phyloP scores from a whole-genome alignment of 352 stramenopile genomes.

The Pythium aquatile region DNA sequence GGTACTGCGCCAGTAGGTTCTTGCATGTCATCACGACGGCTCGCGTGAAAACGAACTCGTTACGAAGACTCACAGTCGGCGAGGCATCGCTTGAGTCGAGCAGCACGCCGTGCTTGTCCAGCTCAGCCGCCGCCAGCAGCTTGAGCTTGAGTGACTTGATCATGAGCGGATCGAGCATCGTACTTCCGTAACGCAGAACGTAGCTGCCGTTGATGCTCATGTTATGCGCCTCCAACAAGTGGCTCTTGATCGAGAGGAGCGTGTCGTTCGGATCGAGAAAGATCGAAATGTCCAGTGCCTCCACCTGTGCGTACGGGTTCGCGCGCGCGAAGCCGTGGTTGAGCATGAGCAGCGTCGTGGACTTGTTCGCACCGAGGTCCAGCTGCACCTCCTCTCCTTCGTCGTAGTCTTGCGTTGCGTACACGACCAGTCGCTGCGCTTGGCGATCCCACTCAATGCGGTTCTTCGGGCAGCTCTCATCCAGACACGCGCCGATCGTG shows the following conservation, averaged over 20 bases:
- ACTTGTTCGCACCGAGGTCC: slow-evolving; percentile 11
- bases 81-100: slow-evolving; percentile 8
- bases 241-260: slow-evolving; percentile 27
- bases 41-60: slow-evolving; percentile 32
- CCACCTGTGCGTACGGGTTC: slow-evolving; percentile 12
- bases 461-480: slow-evolving; percentile 15
- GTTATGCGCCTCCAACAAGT: slow-evolving; percentile 24
- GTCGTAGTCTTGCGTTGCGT: slow-evolving; percentile 25
- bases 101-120: slow-evolving; percentile 23
- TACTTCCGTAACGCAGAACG: slow-evolving; percentile 24
- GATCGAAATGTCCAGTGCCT: slow-evolving; percentile 31
- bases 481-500: slow-evolving; percentile 28
- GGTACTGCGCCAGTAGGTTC: slow-evolving; percentile 32
- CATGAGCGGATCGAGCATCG: slow-evolving; percentile 15
- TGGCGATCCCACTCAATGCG: slow-evolving; percentile 19
- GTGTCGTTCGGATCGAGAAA: slow-evolving; percentile 31
- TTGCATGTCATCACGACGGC: slow-evolving; percentile 24
- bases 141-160: slow-evolving; percentile 33
- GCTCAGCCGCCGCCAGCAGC: slow-evolving; percentile 19
- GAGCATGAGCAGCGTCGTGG: slow-evolving; percentile 30
- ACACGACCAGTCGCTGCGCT: slow-evolving; percentile 21
- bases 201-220: slow-evolving; percentile 31
- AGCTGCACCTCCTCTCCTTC: slow-evolving; percentile 27
- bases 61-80: slow-evolving; percentile 27
- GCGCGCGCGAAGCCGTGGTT: slow-evolving; percentile 30